phyloP scores from a whole-genome alignment of 2,329 filamentous ascomycete genomes.

The Exophiala calicioides region DNA sequence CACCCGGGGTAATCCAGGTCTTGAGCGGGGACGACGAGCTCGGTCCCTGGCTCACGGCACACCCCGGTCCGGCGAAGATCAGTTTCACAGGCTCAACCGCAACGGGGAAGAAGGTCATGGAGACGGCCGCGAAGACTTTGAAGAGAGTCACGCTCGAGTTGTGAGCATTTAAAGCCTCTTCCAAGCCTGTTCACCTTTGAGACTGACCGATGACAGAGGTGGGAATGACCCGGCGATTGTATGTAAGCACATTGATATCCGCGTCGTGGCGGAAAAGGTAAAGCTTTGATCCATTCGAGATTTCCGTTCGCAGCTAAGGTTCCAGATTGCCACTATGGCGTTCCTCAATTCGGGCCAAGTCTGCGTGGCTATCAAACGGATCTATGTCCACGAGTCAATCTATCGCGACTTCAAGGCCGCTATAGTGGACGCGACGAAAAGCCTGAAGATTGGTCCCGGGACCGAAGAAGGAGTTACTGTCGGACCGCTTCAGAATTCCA shows the following conservation, averaged over 20 bases:
- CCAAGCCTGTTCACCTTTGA: neutral
- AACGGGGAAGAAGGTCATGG: slow-evolving; percentile 64
- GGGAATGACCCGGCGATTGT: slow-evolving; percentile 65
- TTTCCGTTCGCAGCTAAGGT: neutral
- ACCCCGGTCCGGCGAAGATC: slow-evolving; percentile 63
- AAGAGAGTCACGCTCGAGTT: slow-evolving; percentile 65
- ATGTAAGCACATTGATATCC: slow-evolving; percentile 58
- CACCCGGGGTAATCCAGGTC: slow-evolving; percentile 63
- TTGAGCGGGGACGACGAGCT: slow-evolving; percentile 63
- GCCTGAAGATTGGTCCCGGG: slow-evolving; percentile 36
- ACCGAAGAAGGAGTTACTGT: slow-evolving; percentile 50
- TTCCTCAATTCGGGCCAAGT: slow-evolving; percentile 63
- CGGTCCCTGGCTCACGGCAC: slow-evolving; percentile 60
- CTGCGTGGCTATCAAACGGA: slow-evolving; percentile 56
- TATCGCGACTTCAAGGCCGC: slow-evolving; percentile 52
- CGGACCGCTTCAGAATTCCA: slow-evolving; percentile 65
- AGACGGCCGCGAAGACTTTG: slow-evolving; percentile 56
- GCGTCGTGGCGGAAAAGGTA: slow-evolving; percentile 49
- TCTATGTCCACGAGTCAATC: slow-evolving; percentile 61
- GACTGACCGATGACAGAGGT: slow-evolving; percentile 37
- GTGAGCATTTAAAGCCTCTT: slow-evolving; percentile 15
- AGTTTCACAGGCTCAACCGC: slow-evolving; percentile 63
- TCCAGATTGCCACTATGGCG: slow-evolving; percentile 46
- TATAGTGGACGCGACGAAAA: slow-evolving; percentile 45
- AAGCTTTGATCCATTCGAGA: no score